phyloP scores from a whole-genome alignment of 768 basidiomycete species.

The Podaxis sp. region DNA sequence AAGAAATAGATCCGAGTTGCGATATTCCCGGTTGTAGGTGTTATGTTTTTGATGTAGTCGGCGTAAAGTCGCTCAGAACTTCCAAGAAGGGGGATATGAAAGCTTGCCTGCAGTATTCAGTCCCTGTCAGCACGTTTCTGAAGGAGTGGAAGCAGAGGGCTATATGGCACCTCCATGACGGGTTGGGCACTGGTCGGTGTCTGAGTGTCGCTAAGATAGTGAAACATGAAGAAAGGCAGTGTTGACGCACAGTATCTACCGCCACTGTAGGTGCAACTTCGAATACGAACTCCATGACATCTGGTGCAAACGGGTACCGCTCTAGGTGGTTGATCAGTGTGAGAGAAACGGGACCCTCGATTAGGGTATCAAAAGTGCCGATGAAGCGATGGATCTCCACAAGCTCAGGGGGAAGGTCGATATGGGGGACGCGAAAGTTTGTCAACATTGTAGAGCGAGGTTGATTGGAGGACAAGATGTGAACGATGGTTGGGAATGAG shows the following conservation, averaged over 20 bases:
- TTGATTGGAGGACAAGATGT: background rate
- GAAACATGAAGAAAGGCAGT: background rate
- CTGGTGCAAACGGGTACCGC: background rate
- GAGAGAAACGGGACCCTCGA: background rate
- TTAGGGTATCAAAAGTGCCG: background rate
- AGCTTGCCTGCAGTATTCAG: background rate
- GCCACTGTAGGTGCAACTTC: background rate
- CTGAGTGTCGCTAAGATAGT: background rate
- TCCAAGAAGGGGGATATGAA: slow-evolving; percentile 4
- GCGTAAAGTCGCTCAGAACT: background rate
- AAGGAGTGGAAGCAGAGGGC: background rate
- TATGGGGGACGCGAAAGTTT: background rate
- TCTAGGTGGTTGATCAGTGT: background rate
- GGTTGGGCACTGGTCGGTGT: background rate
- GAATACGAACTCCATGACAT: slow-evolving; percentile 5
- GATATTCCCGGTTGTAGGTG: background rate
- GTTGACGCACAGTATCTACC: background rate
- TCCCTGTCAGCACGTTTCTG: background rate
- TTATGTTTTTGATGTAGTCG: background rate
- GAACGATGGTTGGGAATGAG: background rate
- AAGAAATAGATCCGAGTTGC: background rate
- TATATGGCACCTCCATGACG: background rate
- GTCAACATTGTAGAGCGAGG: background rate
- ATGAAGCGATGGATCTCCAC: background rate
- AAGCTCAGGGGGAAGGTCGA: background rate